Evolutionary conservation across 1,139 yeast species (phyloP).

Genomic region (Kurtzmaniella quercitrusa): DNA sequence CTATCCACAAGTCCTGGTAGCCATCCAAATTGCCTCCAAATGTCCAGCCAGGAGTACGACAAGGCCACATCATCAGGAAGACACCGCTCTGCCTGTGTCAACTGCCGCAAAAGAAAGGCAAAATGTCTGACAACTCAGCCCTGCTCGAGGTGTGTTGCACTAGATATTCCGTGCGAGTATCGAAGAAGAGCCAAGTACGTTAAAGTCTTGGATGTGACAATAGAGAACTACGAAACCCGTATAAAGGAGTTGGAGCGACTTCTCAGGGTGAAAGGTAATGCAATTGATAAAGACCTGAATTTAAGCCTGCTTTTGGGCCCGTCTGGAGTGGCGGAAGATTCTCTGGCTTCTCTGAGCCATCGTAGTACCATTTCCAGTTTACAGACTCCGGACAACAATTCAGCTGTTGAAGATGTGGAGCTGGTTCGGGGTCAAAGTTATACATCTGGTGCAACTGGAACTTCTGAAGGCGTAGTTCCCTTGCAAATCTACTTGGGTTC

Average conservation of each 20-base stretch:
- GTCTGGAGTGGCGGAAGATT: background rate
- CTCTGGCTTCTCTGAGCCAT: background rate
- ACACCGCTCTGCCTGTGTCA: conserved; percentile 17
- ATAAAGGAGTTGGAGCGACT: conserved; percentile 11
- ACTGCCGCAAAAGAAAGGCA: conserved; percentile 24
- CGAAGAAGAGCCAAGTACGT: conserved; percentile 20
- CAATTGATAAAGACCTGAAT: background rate
- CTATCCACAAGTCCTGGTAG: background rate
- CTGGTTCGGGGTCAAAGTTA: too few relatives aligned
- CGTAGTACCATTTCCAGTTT: background rate
- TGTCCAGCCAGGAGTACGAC: background rate
- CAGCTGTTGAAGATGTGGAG: background rate
- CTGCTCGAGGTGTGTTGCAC: conserved; percentile 16
- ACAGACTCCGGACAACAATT: background rate
- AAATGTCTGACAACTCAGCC: conserved; percentile 25
- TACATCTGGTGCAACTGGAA: background rate
- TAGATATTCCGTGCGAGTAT: conserved; percentile 18
- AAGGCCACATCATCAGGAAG: conserved; percentile 4
- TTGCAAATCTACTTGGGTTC: conserved; percentile 18
- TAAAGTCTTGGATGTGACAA: conserved; percentile 18
- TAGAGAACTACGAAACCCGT: conserved; percentile 16
- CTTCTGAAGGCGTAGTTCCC: background rate
- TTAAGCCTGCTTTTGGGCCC: background rate
- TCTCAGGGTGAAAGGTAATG: background rate
- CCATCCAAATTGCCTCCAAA: background rate